Evolutionary conservation across 2,329 filamentous ascomycete genomes (phyloP).

Genomic region (Laburnicola sp.): DNA sequence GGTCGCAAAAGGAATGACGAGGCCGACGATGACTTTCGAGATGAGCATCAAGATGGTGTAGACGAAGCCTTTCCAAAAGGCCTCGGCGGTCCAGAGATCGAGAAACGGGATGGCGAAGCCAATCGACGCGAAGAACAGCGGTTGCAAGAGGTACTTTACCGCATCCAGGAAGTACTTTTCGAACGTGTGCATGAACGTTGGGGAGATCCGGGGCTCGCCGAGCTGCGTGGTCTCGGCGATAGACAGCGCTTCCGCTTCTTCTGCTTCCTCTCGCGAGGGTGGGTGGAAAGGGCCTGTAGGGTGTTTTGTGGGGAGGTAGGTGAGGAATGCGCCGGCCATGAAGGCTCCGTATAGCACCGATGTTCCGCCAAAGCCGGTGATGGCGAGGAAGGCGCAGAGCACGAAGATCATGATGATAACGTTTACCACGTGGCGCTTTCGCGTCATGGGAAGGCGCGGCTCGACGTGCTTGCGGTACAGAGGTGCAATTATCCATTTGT

Average conservation of each 20-base stretch:
- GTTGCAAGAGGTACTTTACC: slow-evolving; percentile 46
- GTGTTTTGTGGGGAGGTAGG: slow-evolving; percentile 23
- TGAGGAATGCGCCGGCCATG: slow-evolving; percentile 26
- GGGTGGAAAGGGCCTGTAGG: slow-evolving; percentile 23
- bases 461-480: slow-evolving; percentile 15
- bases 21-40: no score
- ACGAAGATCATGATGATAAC: slow-evolving; percentile 25
- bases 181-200: slow-evolving; percentile 37
- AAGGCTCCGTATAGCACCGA: slow-evolving; percentile 27
- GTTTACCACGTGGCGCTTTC: slow-evolving; percentile 20
- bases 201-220: slow-evolving; percentile 9
- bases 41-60: slow-evolving; percentile 33
- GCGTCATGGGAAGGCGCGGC: slow-evolving; percentile 13
- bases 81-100: slow-evolving; percentile 32
- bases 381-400: slow-evolving; percentile 23
- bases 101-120: slow-evolving; percentile 37
- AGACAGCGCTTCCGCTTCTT: slow-evolving; percentile 13
- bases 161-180: slow-evolving; percentile 50
- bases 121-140: slow-evolving; percentile 37
- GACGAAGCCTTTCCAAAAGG: slow-evolving; percentile 33
- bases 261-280: slow-evolving; percentile 18
- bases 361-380: slow-evolving; percentile 25
- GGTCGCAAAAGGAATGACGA: no score
- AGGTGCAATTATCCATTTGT: slow-evolving; percentile 42
- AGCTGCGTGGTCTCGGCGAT: not conserved